Conservation (phyloP, 805 yeast species). For the Cephaloascus albidus region DNA sequence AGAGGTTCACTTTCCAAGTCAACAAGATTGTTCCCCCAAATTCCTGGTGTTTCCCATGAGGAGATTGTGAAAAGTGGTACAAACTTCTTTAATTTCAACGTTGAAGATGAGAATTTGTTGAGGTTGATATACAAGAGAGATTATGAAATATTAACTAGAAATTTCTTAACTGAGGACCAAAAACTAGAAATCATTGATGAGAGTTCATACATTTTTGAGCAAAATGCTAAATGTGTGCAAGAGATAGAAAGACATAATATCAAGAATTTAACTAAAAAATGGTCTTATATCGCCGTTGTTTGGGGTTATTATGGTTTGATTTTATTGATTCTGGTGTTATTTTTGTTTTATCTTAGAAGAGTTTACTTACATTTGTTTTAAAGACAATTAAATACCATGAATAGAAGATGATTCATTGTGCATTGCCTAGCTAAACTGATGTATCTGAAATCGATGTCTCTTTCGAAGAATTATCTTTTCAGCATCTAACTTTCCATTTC, state of each 20-base stretch:
- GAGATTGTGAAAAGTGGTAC: constrained; percentile 58
- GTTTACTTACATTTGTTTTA: neutral
- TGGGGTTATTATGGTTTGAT: constrained; percentile 40
- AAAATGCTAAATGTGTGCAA: constrained; percentile 48
- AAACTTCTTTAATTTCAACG: constrained; percentile 63
- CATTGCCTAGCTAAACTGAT: neutral
- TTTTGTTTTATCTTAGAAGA: constrained; percentile 8
- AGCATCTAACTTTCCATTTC: too few relatives aligned
- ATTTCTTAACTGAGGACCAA: constrained; percentile 58
- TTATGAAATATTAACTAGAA: constrained; percentile 70
- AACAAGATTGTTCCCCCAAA: constrained; percentile 67
- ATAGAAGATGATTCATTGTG: neutral
- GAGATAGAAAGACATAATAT: constrained; percentile 66
- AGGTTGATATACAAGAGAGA: constrained; percentile 63
- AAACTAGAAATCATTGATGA: constrained; percentile 64
- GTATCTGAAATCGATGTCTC: too few relatives aligned
- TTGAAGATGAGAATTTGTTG: constrained; percentile 55
- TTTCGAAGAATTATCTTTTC: too few relatives aligned
- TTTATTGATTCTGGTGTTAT: constrained; percentile 19
- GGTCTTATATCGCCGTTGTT: constrained; percentile 44
- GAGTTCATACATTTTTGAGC: constrained; percentile 53
- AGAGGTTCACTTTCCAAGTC: constrained; percentile 57
- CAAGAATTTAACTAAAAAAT: constrained; percentile 40
- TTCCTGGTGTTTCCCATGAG: constrained; percentile 53
- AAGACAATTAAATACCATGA: too few relatives aligned